Base-by-base conservation (phyloP, 176 grass and related monocot genomes). In the Aegilops tauschii region DNA sequence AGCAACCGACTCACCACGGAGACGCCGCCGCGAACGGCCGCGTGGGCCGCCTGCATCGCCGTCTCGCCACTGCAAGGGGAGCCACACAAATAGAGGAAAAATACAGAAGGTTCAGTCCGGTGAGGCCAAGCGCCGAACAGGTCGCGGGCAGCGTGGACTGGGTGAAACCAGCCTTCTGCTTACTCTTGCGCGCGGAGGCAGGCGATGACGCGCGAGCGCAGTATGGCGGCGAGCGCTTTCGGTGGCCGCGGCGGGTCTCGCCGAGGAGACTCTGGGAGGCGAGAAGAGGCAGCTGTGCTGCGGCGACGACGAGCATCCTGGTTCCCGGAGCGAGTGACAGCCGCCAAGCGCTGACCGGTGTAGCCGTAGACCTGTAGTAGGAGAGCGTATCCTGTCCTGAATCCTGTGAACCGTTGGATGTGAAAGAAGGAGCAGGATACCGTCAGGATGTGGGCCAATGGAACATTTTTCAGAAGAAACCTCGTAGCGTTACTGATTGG, bases 21-120 rank as follows among this genome's bases (percentile, higher is more conserved):
- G 67, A 95, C 34, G 34, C 96, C 96, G 21, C 95, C 93, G 6
- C 73, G 82, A 20, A 95, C 85, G 59, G 91, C 93, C 61, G 93
- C 93, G 50, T 80, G 79, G 47, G 93, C 96, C 37, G 96, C 96
- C 78, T 89, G 83, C 90, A 92, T 78, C 25, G 91, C 93, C 68
- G 76, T 89, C 77, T 93, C 78, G 13, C 77, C 69, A 23, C 96
- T 98, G 85, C 84, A 80, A 79, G 85, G 87, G 47, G 13, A 78
- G 34, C 80, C 42, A 45, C 42, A 45, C 42, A 12, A 45, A 45
- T 11, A 12, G 42, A 12, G 42, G 3, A 45, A 45, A 4, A 12
- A 45, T 25, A 34, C 23, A 34, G 34, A 47, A 42, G 71, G 52
- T 8, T 36, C 72, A 88, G 28, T 79, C 18, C 13, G 20, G 44